A percentile compares a stretch with the other conserved stretches of the same genome.
Conservation (phyloP, 441 rosid genomes). For the Theobroma grandiflorum region DNA sequence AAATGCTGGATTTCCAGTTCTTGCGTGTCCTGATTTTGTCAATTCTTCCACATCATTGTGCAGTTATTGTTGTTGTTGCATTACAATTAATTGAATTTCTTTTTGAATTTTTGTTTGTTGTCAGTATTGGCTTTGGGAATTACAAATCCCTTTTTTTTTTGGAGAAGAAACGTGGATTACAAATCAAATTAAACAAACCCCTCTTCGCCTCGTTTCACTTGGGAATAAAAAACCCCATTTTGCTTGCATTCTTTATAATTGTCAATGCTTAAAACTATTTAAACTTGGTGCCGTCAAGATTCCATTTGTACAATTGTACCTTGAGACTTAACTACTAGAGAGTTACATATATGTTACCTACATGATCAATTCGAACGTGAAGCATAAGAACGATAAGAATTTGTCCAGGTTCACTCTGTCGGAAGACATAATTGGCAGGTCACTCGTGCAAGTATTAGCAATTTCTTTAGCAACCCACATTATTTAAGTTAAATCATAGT, state of each 20-base stretch:
- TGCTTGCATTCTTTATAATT: too few relatives aligned
- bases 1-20: background rate
- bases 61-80: background rate
- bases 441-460: background rate
- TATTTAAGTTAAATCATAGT: background rate
- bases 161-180: too few relatives aligned
- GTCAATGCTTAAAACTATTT: too few relatives aligned
- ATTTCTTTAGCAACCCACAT: background rate
- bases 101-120: background rate
- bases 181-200: too few relatives aligned
- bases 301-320: background rate
- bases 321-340: background rate
- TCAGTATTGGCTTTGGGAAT: background rate
- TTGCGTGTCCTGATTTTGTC: background rate
- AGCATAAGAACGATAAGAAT: background rate
- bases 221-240: too few relatives aligned
- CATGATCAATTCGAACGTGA: background rate
- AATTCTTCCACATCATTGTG: background rate
- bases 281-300: background rate
- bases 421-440: background rate
- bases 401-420: background rate
- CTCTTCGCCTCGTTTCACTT: too few relatives aligned
- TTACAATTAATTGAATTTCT: background rate
- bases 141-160: too few relatives aligned
- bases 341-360: background rate